Conservation (phyloP, 2,329 filamentous ascomycete species). For the Aspergillus niger region DNA sequence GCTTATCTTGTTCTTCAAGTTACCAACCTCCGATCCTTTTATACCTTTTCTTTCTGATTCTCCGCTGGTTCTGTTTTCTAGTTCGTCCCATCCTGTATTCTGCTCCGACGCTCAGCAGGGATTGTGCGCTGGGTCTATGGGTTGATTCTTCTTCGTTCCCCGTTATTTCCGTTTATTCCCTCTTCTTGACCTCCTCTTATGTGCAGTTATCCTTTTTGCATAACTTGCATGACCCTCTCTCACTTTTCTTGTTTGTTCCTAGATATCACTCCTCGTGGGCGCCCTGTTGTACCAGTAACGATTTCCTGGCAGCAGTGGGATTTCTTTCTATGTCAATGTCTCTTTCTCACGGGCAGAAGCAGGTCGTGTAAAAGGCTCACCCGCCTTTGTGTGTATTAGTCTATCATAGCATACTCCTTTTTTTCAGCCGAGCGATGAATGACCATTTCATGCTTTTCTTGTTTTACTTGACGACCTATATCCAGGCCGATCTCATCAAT, state of each 20-base stretch:
- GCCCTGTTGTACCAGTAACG: slow-evolving; percentile 30
- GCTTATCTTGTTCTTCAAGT: slow-evolving; percentile 12
- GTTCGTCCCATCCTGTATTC: slow-evolving; percentile 17
- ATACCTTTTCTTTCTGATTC: slow-evolving; percentile 14
- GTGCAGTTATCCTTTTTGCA: slow-evolving; percentile 33
- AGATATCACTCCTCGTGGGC: slow-evolving; percentile 17
- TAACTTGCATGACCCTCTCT: slow-evolving; percentile 29
- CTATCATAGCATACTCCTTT: slow-evolving; percentile 28
- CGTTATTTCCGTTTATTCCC: slow-evolving; percentile 11
- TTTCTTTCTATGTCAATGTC: slow-evolving; percentile 27
- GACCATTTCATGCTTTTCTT: slow-evolving; percentile 15
- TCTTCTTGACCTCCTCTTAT: slow-evolving; percentile 17
- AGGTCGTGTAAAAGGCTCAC: slow-evolving; percentile 22
- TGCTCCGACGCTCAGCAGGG: slow-evolving; percentile 13
- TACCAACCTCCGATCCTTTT: slow-evolving; percentile 17
- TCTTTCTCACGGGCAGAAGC: slow-evolving; percentile 25
- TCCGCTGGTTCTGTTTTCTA: slow-evolving; percentile 15
- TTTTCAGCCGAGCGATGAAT: slow-evolving; percentile 26
- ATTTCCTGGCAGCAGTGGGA: slow-evolving; percentile 26
- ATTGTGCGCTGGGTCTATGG: slow-evolving; percentile 12
- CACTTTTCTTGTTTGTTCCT: slow-evolving; percentile 15
- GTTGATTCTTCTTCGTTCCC: slow-evolving; percentile 19
- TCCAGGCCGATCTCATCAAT: not conserved
- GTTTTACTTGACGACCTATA: not conserved
- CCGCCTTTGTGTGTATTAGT: slow-evolving; percentile 34